Percentiles rank a stretch among this genome's conserved stretches.
Conservation (phyloP, 78 protist genomes). For the Polysphondylium violaceum region DNA sequence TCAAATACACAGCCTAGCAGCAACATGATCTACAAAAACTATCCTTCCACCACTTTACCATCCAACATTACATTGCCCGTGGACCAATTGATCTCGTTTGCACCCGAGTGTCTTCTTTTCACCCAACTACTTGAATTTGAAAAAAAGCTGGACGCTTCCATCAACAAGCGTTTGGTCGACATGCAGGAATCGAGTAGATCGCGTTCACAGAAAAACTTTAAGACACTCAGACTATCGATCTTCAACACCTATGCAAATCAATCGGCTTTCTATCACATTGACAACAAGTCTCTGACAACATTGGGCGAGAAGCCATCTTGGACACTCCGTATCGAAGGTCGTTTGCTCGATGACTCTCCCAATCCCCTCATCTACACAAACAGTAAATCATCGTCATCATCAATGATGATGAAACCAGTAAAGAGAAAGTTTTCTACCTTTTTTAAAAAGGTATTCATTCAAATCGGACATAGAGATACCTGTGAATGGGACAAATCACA, state of each 20-base stretch:
- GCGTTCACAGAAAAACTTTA: neutral
- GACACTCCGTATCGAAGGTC: conserved; percentile 71
- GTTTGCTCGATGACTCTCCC: conserved; percentile 13
- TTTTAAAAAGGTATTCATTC: conserved; percentile 70
- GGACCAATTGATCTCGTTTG: conserved; percentile 37
- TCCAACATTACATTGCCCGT: conserved; percentile 42
- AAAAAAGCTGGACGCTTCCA: conserved; percentile 45
- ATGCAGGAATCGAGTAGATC: conserved; percentile 41
- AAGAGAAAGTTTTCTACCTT: conserved; percentile 55
- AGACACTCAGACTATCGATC: conserved; percentile 53
- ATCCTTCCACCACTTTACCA: conserved; percentile 15
- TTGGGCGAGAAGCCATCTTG: conserved; percentile 64
- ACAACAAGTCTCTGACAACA: conserved; percentile 36
- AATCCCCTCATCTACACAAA: neutral
- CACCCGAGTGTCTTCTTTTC: conserved; percentile 60
- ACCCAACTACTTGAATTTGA: conserved; percentile 64
- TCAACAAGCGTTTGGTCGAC: conserved; percentile 49
- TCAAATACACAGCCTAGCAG: too few species aligned
- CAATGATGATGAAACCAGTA: neutral
- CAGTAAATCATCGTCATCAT: neutral
- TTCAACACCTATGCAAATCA: conserved; percentile 62
- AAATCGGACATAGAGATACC: conserved; percentile 74
- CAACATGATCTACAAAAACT: conserved; percentile 4
- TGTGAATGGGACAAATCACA: conserved; percentile 81
- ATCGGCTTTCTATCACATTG: conserved; percentile 58